Conservation (phyloP, 2,329 filamentous ascomycete species). For the Cytospora piceae region DNA sequence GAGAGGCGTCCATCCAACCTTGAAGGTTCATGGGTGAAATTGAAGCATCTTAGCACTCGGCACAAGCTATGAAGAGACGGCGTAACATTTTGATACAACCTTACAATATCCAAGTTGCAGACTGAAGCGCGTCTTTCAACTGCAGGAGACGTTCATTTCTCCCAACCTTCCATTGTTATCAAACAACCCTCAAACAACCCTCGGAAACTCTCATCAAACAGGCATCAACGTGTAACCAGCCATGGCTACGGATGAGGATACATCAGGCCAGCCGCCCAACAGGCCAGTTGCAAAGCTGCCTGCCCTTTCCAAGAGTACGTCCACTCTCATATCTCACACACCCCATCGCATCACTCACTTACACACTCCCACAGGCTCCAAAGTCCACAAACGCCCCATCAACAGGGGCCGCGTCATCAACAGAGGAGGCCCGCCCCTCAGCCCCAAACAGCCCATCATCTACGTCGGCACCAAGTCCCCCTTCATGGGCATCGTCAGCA, state of each 20-base stretch:
- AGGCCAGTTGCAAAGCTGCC: conserved; percentile 41
- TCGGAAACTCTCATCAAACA: too few relatives aligned
- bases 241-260: neutral
- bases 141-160: neutral
- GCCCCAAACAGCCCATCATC: conserved; percentile 47
- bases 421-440: conserved; percentile 14
- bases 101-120: neutral
- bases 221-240: neutral
- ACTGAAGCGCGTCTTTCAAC: neutral
- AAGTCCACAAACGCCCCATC: conserved; percentile 54
- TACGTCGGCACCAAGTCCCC: conserved; percentile 69
- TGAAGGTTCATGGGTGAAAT: neutral
- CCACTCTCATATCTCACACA: neutral
- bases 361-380: conserved; percentile 45
- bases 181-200: neutral
- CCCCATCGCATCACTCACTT: conserved; percentile 20
- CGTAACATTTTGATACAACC: neutral
- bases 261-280: conserved; percentile 28
- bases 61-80: conserved; percentile 13
- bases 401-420: conserved; percentile 42
- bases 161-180: neutral
- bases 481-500: conserved; percentile 69
- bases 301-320: conserved; percentile 39
- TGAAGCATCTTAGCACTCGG: neutral
- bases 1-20: neutral